Conservation (phyloP, 441 rosid species). For the Brassica balearica region DNA sequence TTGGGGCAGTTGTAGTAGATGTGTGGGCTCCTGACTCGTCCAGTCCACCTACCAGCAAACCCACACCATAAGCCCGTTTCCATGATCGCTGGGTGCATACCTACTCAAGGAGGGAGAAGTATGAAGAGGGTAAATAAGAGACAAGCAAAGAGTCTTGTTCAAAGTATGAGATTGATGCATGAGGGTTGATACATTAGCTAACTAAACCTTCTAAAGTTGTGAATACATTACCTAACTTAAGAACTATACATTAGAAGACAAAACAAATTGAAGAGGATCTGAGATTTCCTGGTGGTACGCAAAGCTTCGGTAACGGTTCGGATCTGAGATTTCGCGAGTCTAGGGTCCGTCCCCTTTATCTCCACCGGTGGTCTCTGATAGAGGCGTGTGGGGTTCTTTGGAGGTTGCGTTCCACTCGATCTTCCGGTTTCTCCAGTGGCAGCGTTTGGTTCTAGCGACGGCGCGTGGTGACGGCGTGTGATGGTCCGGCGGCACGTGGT, state of each 20-base stretch:
- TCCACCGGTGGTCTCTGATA: too few species aligned
- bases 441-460: too few species aligned
- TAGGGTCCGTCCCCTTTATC: too few species aligned
- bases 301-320: too few species aligned
- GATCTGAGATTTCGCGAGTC: too few species aligned
- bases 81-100: constrained; percentile 97
- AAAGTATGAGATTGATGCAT: neutral
- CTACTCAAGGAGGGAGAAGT: constrained; percentile 44
- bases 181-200: neutral
- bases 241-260: neutral
- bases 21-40: constrained; percentile 92
- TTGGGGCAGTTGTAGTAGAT: constrained; percentile 97
- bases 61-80: constrained; percentile 96
- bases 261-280: too few species aligned
- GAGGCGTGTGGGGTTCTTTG: too few species aligned
- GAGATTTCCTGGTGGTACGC: too few species aligned
- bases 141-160: neutral
- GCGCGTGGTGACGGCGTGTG: too few species aligned
- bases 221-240: neutral
- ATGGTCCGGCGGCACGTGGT: too few species aligned
- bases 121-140: neutral
- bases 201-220: neutral
- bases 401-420: too few species aligned
- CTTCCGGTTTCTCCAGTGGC: too few species aligned
- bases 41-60: constrained; percentile 87